phyloP scores from a whole-genome alignment of 129 eudicot genomes.

The Escallonia rubra region DNA sequence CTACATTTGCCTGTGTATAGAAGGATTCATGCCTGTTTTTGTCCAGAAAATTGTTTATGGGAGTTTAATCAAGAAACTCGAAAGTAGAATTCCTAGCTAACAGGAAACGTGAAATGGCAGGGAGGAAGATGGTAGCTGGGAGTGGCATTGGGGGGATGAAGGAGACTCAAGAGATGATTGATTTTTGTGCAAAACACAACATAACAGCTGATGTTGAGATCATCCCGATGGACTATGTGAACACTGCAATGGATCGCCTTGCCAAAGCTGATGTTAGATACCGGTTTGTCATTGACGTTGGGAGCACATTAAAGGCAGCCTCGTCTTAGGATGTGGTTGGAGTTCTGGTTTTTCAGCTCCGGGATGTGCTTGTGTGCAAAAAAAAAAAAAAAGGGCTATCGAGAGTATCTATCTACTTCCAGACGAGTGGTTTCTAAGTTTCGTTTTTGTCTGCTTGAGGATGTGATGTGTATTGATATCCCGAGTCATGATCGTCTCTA shows the following conservation, averaged over 20 bases:
- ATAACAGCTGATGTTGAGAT: conserved; percentile 21
- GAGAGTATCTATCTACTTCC: too few species aligned
- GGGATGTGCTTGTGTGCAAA: too few species aligned
- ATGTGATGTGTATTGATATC: too few species aligned
- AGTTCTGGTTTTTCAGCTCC: too few species aligned
- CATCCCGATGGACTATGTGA: conserved; percentile 22
- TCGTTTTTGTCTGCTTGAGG: too few species aligned
- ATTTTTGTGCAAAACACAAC: conserved; percentile 14
- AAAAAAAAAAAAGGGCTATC: too few species aligned
- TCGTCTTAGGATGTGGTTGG: background rate
- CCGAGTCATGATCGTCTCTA: too few species aligned
- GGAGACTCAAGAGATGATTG: conserved; percentile 26
- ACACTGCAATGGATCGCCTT: conserved; percentile 28
- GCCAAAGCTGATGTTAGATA: conserved; percentile 20
- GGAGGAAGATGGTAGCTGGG: conserved; percentile 16
- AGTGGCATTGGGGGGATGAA: conserved; percentile 18
- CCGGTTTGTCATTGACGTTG: conserved; percentile 22
- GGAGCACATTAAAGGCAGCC: background rate
- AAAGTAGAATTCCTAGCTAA: background rate
- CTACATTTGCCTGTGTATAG: too few species aligned
- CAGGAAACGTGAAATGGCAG: background rate
- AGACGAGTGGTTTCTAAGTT: too few species aligned
- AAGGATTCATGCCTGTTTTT: too few species aligned
- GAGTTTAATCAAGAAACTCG: background rate
- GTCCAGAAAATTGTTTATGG: too few species aligned